These are phyloP conservation scores for Claviceps humidiphila DNA, from an alignment of 2,329 filamentous ascomycete genomes.

Conservation along the genomic window DNA sequence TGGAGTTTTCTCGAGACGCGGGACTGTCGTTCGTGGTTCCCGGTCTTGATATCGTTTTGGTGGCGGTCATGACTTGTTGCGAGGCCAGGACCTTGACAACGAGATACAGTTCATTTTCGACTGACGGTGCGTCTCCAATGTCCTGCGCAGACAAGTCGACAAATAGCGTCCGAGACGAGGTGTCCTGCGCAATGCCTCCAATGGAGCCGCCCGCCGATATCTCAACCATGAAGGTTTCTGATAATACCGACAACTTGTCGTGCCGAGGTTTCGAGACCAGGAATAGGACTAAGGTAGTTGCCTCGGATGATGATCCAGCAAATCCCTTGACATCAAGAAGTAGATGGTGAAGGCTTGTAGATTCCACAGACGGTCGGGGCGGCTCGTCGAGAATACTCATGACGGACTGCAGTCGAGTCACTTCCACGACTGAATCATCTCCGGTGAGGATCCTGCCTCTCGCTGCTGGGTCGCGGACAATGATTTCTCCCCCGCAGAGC, in stretches of 20 bases:
- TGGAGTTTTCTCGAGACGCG: conserved; percentile 30
- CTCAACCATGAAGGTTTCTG: conserved; percentile 71
- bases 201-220: conserved; percentile 63
- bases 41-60: conserved; percentile 38
- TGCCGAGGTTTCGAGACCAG: conserved; percentile 60
- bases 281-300: conserved; percentile 63
- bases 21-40: conserved; percentile 30
- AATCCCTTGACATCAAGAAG: conserved; percentile 76
- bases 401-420: conserved; percentile 81
- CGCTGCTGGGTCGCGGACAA: conserved; percentile 78
- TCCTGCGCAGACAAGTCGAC: conserved; percentile 72
- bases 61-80: conserved; percentile 30
- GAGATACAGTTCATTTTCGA: conserved; percentile 65
- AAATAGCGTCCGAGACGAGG: conserved; percentile 72
- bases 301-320: conserved; percentile 60
- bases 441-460: conserved; percentile 78
- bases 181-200: conserved; percentile 47
- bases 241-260: conserved; percentile 52
- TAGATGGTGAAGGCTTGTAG: conserved; percentile 64
- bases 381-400: conserved; percentile 87
- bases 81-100: conserved; percentile 64
- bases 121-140: conserved; percentile 45
- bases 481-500: conserved; percentile 82
- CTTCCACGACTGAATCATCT: conserved; percentile 83
- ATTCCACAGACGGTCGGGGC: conserved; percentile 54